phyloP scores from a whole-genome alignment of 176 grass and related monocot genomes.

The Secale cereale region DNA sequence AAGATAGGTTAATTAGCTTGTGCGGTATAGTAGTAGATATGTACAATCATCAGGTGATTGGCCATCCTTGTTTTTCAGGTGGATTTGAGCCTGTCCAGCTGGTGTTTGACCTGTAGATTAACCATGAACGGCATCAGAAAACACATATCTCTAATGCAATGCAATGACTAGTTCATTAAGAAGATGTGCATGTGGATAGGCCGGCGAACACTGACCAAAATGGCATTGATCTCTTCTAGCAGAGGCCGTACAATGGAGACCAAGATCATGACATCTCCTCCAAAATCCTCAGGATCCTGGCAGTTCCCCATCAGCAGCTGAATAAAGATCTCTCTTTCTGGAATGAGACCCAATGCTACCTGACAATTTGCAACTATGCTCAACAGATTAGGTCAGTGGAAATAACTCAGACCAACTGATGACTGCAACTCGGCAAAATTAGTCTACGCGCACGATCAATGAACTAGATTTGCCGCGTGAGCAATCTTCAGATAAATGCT shows the following conservation, averaged over 20 bases:
- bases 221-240: constrained; percentile 54
- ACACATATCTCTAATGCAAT: neutral
- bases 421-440: neutral
- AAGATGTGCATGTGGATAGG: neutral
- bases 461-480: neutral
- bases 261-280: constrained; percentile 49
- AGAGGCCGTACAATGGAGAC: constrained; percentile 45
- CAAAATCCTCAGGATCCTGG: constrained; percentile 52
- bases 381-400: constrained; percentile 32
- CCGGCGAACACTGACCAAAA: constrained; percentile 55
- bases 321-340: constrained; percentile 60
- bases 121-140: constrained; percentile 7
- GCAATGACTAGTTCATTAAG: neutral
- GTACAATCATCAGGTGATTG: constrained; percentile 12
- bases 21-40: constrained; percentile 28
- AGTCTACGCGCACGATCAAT: neutral
- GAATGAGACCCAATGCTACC: constrained; percentile 72
- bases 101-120: constrained; percentile 53
- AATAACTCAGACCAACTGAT: neutral
- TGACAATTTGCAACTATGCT: constrained; percentile 48
- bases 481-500: neutral
- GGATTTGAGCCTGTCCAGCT: constrained; percentile 67
- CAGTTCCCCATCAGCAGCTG: constrained; percentile 55
- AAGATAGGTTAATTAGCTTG: neutral
- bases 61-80: constrained; percentile 26